These are phyloP conservation scores for Calycina herbarum DNA, from an alignment of 2,329 filamentous ascomycete species.

Conservation along the genomic window DNA sequence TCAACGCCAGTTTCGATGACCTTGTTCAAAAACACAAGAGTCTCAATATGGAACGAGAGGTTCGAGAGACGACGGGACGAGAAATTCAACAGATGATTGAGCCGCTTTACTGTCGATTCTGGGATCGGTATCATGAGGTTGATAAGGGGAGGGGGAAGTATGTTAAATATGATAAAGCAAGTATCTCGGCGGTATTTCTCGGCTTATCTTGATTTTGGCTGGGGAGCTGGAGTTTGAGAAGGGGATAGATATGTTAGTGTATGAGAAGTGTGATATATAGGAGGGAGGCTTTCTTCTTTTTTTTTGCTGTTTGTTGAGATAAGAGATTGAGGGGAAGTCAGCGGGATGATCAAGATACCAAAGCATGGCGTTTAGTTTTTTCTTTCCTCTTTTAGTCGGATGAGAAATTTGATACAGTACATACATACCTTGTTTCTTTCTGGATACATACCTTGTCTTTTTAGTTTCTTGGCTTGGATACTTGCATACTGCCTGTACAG, in stretches of 20 bases:
- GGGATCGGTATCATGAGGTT: constrained; percentile 95
- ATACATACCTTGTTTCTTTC: not conserved
- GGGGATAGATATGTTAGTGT: not conserved
- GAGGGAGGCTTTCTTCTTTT: not conserved
- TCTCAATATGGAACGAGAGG: constrained; percentile 88
- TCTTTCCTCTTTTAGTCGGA: not conserved
- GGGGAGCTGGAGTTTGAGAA: not conserved
- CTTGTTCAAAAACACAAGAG: constrained; percentile 79
- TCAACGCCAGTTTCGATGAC: constrained; percentile 90
- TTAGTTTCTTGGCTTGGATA: too few relatives aligned
- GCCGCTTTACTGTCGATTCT: constrained; percentile 91
- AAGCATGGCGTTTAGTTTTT: constrained; percentile 2
- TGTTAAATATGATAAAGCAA: constrained; percentile 91
- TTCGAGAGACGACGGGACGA: constrained; percentile 73
- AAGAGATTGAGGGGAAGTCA: not conserved
- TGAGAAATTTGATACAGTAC: not conserved
- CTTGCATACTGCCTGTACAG: too few relatives aligned
- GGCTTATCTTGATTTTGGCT: constrained; percentile 18
- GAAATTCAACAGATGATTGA: constrained; percentile 92
- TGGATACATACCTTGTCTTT: not conserved
- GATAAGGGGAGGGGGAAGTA: constrained; percentile 98
- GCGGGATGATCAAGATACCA: constrained; percentile 12
- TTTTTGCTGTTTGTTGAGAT: not conserved
- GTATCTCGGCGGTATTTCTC: constrained; percentile 64
- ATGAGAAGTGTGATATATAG: not conserved